Evolutionary conservation across 2,329 filamentous ascomycete genomes (phyloP).

Genomic region (Pseudogymnoascus sp.): DNA sequence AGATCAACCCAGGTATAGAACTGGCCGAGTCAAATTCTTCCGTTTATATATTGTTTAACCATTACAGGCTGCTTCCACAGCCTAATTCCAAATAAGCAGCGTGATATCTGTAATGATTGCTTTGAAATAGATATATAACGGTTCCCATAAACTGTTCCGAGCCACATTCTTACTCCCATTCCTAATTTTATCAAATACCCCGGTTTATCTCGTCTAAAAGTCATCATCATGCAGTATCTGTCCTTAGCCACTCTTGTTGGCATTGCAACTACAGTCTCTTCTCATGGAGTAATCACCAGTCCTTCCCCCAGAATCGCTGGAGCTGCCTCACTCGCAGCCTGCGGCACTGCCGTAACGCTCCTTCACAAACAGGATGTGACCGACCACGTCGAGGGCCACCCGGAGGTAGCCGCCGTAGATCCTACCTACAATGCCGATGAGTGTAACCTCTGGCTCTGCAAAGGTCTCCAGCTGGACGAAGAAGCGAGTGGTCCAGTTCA

Average conservation of each 20-base stretch:
- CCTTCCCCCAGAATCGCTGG: conserved; percentile 37
- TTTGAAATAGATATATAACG: background rate
- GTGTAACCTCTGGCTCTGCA: conserved; percentile 40
- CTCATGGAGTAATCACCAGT: conserved; percentile 37
- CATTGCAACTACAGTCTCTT: conserved; percentile 28
- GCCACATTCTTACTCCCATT: background rate
- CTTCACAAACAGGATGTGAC: conserved; percentile 22
- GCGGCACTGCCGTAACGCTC: conserved; percentile 36
- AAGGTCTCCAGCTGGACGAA: conserved; percentile 41
- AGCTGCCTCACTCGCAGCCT: conserved; percentile 35
- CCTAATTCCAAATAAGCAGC: background rate
- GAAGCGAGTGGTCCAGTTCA: conserved; percentile 30
- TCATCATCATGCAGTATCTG: background rate
- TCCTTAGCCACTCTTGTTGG: background rate
- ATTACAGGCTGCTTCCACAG: background rate
- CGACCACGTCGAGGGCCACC: conserved; percentile 29
- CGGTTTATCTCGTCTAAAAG: background rate
- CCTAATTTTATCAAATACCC: background rate
- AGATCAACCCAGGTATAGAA: background rate
- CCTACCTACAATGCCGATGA: conserved; percentile 15
- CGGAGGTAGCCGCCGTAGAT: conserved; percentile 31
- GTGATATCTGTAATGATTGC: background rate
- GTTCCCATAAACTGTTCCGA: background rate
- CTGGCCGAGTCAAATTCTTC: background rate
- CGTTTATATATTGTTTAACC: background rate